Evolutionary conservation across 768 basidiomycete genomes (phyloP).

Genomic region (Rhodotorula paludigena): DNA sequence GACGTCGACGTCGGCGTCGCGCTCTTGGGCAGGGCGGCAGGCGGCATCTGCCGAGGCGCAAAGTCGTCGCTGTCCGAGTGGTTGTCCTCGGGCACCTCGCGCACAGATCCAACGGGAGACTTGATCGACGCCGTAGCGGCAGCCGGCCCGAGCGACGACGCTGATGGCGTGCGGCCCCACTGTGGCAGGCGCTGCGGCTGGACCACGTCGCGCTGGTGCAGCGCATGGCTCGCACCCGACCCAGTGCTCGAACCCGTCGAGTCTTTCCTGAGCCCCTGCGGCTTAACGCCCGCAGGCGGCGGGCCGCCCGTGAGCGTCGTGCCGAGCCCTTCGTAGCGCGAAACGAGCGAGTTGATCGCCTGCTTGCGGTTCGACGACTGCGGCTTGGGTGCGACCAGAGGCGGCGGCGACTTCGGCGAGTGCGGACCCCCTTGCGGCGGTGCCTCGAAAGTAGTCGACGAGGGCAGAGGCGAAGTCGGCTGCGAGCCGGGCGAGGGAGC

Average conservation of each 20-base stretch:
- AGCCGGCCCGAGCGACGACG: no score
- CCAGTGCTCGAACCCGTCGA: slow-evolving; percentile 16
- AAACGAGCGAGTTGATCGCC: slow-evolving; percentile 25
- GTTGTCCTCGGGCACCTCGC: background rate
- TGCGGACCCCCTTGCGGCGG: no score
- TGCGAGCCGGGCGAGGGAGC: no score
- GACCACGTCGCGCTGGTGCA: slow-evolving; percentile 13
- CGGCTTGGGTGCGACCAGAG: slow-evolving; percentile 18
- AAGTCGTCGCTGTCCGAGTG: background rate
- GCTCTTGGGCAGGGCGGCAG: background rate
- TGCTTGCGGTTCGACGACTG: slow-evolving; percentile 4
- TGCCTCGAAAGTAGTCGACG: no score
- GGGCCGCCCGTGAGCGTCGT: slow-evolving; percentile 16
- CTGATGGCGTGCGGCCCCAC: background rate
- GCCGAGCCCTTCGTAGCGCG: slow-evolving; percentile 20
- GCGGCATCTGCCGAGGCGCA: background rate
- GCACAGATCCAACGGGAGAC: background rate
- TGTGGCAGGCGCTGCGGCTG: slow-evolving; percentile 20
- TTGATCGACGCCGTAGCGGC: background rate
- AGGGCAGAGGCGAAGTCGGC: background rate
- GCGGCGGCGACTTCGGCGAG: background rate
- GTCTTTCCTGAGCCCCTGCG: slow-evolving; percentile 25
- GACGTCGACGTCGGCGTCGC: background rate
- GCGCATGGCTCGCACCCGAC: background rate
- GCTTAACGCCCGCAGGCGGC: slow-evolving; percentile 23